These are phyloP conservation scores for Eucalyptus sideroxylon DNA, from an alignment of 345 rosid species.

Conservation along the genomic window DNA sequence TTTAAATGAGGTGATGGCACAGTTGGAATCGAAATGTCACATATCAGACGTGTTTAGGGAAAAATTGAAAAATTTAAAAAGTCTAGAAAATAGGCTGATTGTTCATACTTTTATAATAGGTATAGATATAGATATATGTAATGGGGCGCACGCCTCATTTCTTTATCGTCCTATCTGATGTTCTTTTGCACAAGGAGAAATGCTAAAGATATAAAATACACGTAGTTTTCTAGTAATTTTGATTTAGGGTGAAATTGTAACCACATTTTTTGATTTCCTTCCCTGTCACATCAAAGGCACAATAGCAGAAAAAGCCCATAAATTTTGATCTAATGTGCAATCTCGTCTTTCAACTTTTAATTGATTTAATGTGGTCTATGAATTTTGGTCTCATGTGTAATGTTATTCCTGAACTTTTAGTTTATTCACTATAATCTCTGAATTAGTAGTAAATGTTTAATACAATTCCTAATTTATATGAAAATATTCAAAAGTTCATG, in stretches of 20 bases:
- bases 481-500: too few relatives aligned
- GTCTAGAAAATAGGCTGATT: background rate
- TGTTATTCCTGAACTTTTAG: too few relatives aligned
- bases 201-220: background rate
- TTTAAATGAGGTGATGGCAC: background rate
- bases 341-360: too few relatives aligned
- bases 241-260: background rate
- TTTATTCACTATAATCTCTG: too few relatives aligned
- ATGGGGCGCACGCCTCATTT: background rate
- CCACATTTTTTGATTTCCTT: background rate
- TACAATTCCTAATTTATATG: too few relatives aligned
- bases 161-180: background rate
- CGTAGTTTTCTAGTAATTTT: background rate
- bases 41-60: background rate
- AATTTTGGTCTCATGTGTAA: too few relatives aligned
- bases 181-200: background rate
- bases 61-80: too few relatives aligned
- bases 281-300: background rate
- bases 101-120: background rate
- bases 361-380: too few relatives aligned
- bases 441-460: too few relatives aligned
- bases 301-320: too few relatives aligned
- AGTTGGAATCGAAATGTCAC: background rate
- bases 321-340: too few relatives aligned
- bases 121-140: background rate